phyloP scores from a whole-genome alignment of 164 flowering plant genomes.

The Saururus chinensis region DNA sequence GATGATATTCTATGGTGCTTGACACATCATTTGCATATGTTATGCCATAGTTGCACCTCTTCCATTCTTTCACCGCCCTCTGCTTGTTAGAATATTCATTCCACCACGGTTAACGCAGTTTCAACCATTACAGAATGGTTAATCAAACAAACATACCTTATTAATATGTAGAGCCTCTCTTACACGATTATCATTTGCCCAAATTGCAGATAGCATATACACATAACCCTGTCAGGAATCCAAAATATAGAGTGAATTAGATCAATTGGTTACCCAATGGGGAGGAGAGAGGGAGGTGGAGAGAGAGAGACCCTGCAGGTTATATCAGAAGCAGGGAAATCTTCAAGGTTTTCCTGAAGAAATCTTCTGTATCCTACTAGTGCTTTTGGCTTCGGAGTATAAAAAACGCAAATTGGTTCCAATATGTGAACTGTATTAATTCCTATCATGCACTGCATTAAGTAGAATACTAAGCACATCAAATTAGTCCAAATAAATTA shows the following conservation, averaged over 20 bases:
- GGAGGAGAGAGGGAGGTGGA: background rate
- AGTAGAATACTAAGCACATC: background rate
- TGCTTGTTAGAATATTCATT: background rate
- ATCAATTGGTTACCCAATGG: background rate
- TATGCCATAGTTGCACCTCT: background rate
- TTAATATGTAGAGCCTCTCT: background rate
- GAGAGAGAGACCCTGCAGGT: background rate
- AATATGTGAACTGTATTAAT: slow-evolving; percentile 1
- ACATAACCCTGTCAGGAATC: background rate
- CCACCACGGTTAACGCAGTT: background rate
- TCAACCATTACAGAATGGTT: too few species aligned
- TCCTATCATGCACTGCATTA: slow-evolving; percentile 5
- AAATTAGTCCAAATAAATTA: too few species aligned
- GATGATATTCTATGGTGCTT: background rate
- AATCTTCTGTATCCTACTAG: background rate
- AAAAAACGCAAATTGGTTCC: background rate
- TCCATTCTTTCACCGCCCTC: background rate
- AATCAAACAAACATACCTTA: background rate
- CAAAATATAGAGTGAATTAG: background rate
- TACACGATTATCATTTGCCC: background rate
- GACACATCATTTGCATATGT: background rate
- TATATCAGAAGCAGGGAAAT: background rate
- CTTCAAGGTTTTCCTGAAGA: background rate
- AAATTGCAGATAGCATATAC: background rate
- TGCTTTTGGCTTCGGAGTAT: background rate